Evolutionary conservation across 2,329 filamentous ascomycete genomes (phyloP).

Genomic region (Alternaria atra): DNA sequence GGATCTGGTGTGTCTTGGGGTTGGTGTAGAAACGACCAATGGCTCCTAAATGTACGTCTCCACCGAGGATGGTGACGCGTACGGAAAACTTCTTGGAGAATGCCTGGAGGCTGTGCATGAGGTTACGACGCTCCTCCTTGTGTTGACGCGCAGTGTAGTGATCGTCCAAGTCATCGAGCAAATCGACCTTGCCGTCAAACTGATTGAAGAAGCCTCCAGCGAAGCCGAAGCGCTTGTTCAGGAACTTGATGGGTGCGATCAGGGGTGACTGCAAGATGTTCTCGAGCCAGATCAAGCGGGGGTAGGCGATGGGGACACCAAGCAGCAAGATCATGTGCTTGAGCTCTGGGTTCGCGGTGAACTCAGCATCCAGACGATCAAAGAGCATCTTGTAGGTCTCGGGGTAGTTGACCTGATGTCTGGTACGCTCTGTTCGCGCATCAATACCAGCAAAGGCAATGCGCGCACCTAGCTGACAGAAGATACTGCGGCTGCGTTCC

Average conservation of each 20-base stretch:
- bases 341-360: constrained; percentile 63
- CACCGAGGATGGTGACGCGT: constrained; percentile 69
- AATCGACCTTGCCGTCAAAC: constrained; percentile 80
- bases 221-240: constrained; percentile 90
- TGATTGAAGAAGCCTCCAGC: constrained; percentile 89
- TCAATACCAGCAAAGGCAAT: constrained; percentile 70
- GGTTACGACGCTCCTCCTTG: constrained; percentile 82
- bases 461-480: constrained; percentile 70
- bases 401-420: constrained; percentile 90
- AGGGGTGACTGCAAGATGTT: constrained; percentile 88
- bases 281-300: constrained; percentile 92
- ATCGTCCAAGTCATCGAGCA: constrained; percentile 72
- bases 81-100: constrained; percentile 64
- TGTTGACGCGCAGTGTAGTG: constrained; percentile 90
- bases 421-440: constrained; percentile 76
- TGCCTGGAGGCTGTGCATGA: constrained; percentile 72
- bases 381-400: constrained; percentile 71
- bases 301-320: constrained; percentile 75
- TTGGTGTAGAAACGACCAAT: constrained; percentile 72
- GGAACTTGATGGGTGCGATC: constrained; percentile 85
- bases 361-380: constrained; percentile 61
- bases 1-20: constrained; percentile 59
- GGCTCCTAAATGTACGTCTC: constrained; percentile 71
- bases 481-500: constrained; percentile 68
- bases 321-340: constrained; percentile 71